Conservation (phyloP, 1,284 basidiomycete species). For the Chalciporus sp. region DNA sequence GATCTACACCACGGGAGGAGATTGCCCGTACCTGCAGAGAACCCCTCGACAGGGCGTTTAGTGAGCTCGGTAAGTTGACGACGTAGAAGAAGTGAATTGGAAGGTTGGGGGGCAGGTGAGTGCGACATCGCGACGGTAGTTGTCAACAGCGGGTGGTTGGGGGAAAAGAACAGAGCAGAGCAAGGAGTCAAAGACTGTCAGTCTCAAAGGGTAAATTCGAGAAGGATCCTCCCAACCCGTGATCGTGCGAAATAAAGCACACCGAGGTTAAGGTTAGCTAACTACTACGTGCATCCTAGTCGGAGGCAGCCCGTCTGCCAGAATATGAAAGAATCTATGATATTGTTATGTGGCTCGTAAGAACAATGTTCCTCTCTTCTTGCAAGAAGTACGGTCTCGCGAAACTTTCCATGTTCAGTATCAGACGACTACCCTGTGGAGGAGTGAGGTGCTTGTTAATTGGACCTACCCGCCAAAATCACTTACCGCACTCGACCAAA, state of each 20-base stretch:
- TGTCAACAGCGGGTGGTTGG: background rate
- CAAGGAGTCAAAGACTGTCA: background rate
- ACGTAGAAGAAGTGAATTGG: constrained; percentile 74
- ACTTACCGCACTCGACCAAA: too few species aligned
- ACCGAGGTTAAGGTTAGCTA: background rate
- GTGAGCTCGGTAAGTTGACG: constrained; percentile 86
- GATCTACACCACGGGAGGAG: constrained; percentile 27
- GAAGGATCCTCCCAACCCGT: constrained; percentile 4
- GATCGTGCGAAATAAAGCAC: constrained; percentile 17
- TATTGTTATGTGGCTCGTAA: too few species aligned
- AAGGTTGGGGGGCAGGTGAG: constrained; percentile 45
- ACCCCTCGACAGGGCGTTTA: constrained; percentile 89
- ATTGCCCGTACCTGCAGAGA: constrained; percentile 76
- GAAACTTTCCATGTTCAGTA: constrained; percentile 28
- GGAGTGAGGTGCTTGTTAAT: too few species aligned
- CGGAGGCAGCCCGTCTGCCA: too few species aligned
- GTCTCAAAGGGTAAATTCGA: background rate
- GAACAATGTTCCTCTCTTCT: background rate
- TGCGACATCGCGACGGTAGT: constrained; percentile 46
- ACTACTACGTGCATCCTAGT: too few species aligned
- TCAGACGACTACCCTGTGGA: constrained; percentile 22
- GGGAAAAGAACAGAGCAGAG: background rate
- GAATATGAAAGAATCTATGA: too few species aligned
- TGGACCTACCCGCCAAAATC: background rate
- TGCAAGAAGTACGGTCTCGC: constrained; percentile 5